A percentile compares a stretch with the other conserved stretches of the same genome.
Conservation (phyloP, 2,329 filamentous ascomycete genomes). For the Aspergillus uvarum region DNA sequence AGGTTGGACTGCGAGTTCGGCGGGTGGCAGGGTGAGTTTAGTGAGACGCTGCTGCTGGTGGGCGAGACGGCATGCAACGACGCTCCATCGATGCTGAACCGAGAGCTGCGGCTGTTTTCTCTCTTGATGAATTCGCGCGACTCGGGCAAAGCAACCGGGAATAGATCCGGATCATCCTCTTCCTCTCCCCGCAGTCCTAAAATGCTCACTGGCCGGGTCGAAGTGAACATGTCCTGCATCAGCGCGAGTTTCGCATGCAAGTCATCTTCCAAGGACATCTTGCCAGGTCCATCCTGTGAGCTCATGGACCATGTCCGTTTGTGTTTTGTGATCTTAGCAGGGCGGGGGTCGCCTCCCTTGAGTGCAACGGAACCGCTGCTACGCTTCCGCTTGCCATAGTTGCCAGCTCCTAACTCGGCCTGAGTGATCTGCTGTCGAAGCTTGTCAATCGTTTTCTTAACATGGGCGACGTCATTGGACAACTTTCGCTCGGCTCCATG, state of each 20-base stretch:
- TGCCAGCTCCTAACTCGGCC: slow-evolving; percentile 60
- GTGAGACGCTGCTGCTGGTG: slow-evolving; percentile 40
- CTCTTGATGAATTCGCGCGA: slow-evolving; percentile 30
- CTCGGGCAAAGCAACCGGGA: slow-evolving; percentile 42
- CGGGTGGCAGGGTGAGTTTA: slow-evolving; percentile 35
- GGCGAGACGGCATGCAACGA: slow-evolving; percentile 41
- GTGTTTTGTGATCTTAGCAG: slow-evolving; percentile 84
- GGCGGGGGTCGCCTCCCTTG: slow-evolving; percentile 54
- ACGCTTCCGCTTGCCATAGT: slow-evolving; percentile 62
- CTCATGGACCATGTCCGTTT: slow-evolving; percentile 95
- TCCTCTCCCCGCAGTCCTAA: slow-evolving; percentile 45
- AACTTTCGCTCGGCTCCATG: slow-evolving; percentile 94
- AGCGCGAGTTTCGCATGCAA: slow-evolving; percentile 44
- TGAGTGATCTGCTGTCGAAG: slow-evolving; percentile 90
- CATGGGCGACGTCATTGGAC: slow-evolving; percentile 89
- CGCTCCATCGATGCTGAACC: slow-evolving; percentile 34
- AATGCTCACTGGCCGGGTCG: slow-evolving; percentile 43
- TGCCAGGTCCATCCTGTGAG: slow-evolving; percentile 56
- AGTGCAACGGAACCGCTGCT: slow-evolving; percentile 52
- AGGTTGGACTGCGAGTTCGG: slow-evolving; percentile 16
- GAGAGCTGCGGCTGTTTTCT: slow-evolving; percentile 33
- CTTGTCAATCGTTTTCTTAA: slow-evolving; percentile 96
- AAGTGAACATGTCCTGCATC: slow-evolving; percentile 50
- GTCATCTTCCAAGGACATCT: slow-evolving; percentile 44
- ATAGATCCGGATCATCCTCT: slow-evolving; percentile 47